Evolutionary conservation across 805 yeast species (phyloP).

Genomic region (Saccharomycopsis fermentans): DNA sequence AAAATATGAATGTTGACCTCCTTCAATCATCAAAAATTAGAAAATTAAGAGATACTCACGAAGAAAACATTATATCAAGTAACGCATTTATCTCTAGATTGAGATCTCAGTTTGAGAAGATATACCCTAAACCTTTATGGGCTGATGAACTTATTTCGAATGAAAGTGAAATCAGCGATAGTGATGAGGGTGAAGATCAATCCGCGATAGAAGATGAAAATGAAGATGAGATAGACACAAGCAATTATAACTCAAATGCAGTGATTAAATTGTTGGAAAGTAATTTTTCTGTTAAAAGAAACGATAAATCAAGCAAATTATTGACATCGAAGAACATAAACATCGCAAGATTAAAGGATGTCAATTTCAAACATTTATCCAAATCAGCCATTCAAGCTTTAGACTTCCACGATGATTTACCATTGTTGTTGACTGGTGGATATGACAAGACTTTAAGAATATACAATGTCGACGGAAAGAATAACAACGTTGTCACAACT

Average conservation of each 20-base stretch:
- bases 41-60: conserved; percentile 57
- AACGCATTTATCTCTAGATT: conserved; percentile 51
- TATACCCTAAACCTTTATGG: conserved; percentile 87
- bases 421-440: conserved; percentile 83
- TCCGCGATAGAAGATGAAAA: conserved; percentile 19
- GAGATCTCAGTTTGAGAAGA: conserved; percentile 57
- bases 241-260: conserved; percentile 25
- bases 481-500: conserved; percentile 72
- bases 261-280: conserved; percentile 27
- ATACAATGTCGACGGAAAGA: conserved; percentile 83
- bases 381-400: conserved; percentile 77
- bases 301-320: conserved; percentile 35
- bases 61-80: conserved; percentile 47
- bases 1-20: conserved; percentile 52
- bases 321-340: conserved; percentile 64
- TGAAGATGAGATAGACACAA: conserved; percentile 21
- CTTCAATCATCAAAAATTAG: conserved; percentile 46
- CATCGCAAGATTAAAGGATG: conserved; percentile 79
- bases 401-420: conserved; percentile 65
- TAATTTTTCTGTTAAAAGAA: conserved; percentile 21
- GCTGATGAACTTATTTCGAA: conserved; percentile 30
- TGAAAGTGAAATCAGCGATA: conserved; percentile 27
- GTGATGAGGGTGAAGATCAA: conserved; percentile 9
- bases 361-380: conserved; percentile 59
- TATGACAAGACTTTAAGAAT: conserved; percentile 81